Evolutionary conservation across 1,284 basidiomycete species (phyloP).

Genomic region (Ceratobasidium sp.): DNA sequence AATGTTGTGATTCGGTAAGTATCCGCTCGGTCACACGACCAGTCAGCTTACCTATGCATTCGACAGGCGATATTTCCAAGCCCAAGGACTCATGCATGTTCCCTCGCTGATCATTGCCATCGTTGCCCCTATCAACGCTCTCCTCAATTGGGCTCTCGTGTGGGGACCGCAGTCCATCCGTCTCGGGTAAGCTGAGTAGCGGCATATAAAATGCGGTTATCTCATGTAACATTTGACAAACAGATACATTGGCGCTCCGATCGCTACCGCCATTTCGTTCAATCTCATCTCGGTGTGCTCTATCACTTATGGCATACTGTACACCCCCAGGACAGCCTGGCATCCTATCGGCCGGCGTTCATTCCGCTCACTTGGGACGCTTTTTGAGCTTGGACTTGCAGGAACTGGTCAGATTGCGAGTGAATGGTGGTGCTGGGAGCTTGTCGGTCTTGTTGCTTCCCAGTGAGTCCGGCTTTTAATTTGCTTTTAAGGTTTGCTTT

Average conservation of each 20-base stretch:
- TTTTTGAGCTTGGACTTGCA: conserved; percentile 79
- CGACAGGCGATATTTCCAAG: conserved; percentile 84
- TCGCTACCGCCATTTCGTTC: conserved; percentile 89
- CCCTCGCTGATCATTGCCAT: conserved; percentile 88
- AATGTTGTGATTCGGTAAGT: conserved; percentile 71
- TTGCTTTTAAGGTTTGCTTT: not conserved
- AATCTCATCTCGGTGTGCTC: conserved; percentile 81
- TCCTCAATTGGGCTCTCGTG: conserved; percentile 87
- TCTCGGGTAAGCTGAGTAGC: conserved; percentile 54
- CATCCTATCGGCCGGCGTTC: conserved; percentile 72
- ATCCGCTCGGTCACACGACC: too few species aligned
- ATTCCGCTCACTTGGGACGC: conserved; percentile 76
- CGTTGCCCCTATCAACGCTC: conserved; percentile 86
- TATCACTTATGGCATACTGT: conserved; percentile 77
- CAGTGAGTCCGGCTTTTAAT: conserved; percentile 17
- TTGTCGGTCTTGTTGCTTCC: conserved; percentile 57
- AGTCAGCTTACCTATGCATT: not conserved
- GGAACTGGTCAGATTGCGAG: conserved; percentile 64
- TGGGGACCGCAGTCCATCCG: conserved; percentile 83
- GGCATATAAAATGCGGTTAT: not conserved
- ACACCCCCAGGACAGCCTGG: conserved; percentile 85
- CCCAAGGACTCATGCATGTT: conserved; percentile 86
- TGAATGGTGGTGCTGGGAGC: conserved; percentile 95
- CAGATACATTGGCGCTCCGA: conserved; percentile 94
- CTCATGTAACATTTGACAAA: not conserved